Base-by-base conservation (phyloP, 1,284 basidiomycete species). In the Heterobasidion irregulare region DNA sequence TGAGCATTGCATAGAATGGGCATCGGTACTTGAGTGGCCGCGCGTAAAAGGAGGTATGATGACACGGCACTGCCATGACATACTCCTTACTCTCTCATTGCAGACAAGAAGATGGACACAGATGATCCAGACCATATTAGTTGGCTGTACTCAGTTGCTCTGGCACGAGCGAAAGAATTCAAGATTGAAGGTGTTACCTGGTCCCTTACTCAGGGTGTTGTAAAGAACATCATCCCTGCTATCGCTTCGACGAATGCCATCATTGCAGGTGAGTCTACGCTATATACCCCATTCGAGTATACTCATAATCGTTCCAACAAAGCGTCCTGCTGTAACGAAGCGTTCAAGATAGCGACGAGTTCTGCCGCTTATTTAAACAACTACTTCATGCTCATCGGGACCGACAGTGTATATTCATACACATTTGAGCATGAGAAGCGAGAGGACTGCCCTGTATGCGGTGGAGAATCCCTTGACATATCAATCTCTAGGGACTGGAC, bases 1-100 rank as follows among this genome's bases (percentile, higher is more conserved):
- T 2, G 97, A 99, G 69, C 97, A 99, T 68, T 99, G 97, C 67
- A 98, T 99, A 66, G 97, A 99, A 72, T 99, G 97, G 96, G 97
- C 97, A 0, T 95, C 92, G 50, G 95, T 99, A n/a, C 77, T 99
- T 38, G 95, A 99, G 71, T 99, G 97, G 97, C 96, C 96, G 4
- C 83, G 85, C 38, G 84, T 94, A 1, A 87, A 91, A 63, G 90
- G 89, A 69, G 92, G 94, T 93, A 55, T 56, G 47, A 46, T 43
- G 10, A 33, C 3, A 38, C 33, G 41, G 16, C 19, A 54, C 10
- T n/a, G 10, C 6, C 5, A 36, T n/a, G 9, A n/a, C 9, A 38
- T 18, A 33, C 10, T 5, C 26, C 32, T 50, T 13, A 44, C 34
- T 32, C 53, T 48, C 44, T 53, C 8, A 48, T 46, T 47, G 19